Evolutionary conservation across 805 yeast species (phyloP).

Genomic region (Suhomyces faveliae): DNA sequence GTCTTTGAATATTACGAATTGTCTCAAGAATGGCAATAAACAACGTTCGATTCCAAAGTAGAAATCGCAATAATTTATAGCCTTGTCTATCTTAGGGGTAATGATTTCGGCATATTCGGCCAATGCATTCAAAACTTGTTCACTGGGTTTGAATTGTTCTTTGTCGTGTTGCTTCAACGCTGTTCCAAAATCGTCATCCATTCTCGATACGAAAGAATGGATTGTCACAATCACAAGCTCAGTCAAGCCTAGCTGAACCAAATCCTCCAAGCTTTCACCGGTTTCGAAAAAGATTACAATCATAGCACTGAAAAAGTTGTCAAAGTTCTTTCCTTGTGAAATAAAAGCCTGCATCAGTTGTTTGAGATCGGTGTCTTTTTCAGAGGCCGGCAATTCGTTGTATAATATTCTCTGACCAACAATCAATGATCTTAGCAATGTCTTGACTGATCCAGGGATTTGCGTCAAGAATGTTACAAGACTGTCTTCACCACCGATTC

Average conservation of each 20-base stretch:
- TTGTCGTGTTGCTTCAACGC: not conserved
- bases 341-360: slow-evolving; percentile 23
- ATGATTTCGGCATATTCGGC: too few relatives aligned
- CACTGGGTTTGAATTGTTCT: not conserved
- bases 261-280: slow-evolving; percentile 40
- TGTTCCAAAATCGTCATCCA: not conserved
- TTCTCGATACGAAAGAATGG: slow-evolving; percentile 16
- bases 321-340: slow-evolving; percentile 18
- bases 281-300: slow-evolving; percentile 43
- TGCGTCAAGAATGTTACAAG: slow-evolving; percentile 23
- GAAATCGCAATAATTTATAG: not conserved
- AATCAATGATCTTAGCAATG: slow-evolving; percentile 41
- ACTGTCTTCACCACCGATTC: slow-evolving; percentile 41
- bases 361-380: not conserved
- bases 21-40: slow-evolving; percentile 35
- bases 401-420: slow-evolving; percentile 30
- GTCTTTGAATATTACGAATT: slow-evolving; percentile 32
- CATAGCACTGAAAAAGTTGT: slow-evolving; percentile 40
- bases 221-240: slow-evolving; percentile 26
- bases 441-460: slow-evolving; percentile 27
- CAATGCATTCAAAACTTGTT: not conserved
- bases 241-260: slow-evolving; percentile 31
- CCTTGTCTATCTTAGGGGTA: too few relatives aligned
- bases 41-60: slow-evolving; percentile 19
- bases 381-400: not conserved